Conservation (phyloP, 768 basidiomycete species). For the Trametes maxima region DNA sequence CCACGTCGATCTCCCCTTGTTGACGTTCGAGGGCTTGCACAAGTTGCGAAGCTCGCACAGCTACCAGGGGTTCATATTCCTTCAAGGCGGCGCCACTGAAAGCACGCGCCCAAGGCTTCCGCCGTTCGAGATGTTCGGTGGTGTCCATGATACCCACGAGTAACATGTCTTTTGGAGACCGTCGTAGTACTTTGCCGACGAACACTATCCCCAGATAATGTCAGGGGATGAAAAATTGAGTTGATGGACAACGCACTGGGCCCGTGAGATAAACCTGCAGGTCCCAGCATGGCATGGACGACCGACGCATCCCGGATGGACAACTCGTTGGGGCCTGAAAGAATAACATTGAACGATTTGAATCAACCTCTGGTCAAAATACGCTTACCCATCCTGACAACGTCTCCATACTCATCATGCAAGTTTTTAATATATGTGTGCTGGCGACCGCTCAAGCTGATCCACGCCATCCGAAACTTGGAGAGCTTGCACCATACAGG, state of each 20-base stretch:
- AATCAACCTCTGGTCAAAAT: not conserved
- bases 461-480: constrained; percentile 32
- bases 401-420: constrained; percentile 41
- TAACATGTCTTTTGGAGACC: constrained; percentile 12
- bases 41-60: constrained; percentile 42
- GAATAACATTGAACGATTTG: not conserved
- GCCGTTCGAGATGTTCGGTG: constrained; percentile 46
- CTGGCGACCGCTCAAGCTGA: constrained; percentile 30
- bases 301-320: constrained; percentile 39
- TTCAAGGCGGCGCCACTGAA: constrained; percentile 49
- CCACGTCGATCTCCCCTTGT: constrained; percentile 33
- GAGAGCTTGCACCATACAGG: constrained; percentile 32
- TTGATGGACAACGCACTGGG: constrained; percentile 39
- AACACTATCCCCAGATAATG: not conserved
- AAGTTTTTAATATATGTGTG: constrained; percentile 34
- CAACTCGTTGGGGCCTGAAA: constrained; percentile 48
- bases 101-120: constrained; percentile 51
- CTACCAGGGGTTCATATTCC: constrained; percentile 47
- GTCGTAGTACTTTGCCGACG: not conserved
- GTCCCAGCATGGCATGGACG: constrained; percentile 33
- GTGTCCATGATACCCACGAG: constrained; percentile 14
- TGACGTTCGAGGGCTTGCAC: constrained; percentile 37
- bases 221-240: not conserved
- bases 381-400: constrained; percentile 39
- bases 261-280: constrained; percentile 45